Conservation (phyloP, 2,329 filamentous ascomycete species). For the Penicillium sp. region DNA sequence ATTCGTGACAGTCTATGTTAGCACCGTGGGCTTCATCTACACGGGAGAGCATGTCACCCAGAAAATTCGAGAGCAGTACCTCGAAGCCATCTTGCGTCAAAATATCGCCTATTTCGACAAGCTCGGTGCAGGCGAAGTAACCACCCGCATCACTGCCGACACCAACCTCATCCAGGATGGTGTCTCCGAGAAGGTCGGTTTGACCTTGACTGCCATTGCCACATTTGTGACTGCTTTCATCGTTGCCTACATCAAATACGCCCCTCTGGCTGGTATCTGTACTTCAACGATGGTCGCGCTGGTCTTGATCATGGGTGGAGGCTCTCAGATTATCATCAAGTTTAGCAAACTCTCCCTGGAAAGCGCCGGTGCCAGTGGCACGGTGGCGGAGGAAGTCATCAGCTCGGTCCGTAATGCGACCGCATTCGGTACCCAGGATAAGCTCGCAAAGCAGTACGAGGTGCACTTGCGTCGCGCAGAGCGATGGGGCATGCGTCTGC, state of each 20-base stretch:
- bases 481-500: conserved; percentile 72
- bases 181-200: conserved; percentile 82
- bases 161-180: conserved; percentile 92
- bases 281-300: conserved; percentile 78
- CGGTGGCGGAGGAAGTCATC: conserved; percentile 89
- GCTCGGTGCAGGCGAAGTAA: conserved; percentile 87
- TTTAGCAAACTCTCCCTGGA: conserved; percentile 75
- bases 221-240: conserved; percentile 87
- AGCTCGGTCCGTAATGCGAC: conserved; percentile 89
- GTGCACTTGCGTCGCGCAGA: conserved; percentile 70
- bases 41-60: conserved; percentile 75
- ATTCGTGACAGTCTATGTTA: conserved; percentile 73
- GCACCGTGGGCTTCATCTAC: conserved; percentile 87
- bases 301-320: conserved; percentile 70
- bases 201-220: conserved; percentile 72
- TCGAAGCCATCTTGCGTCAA: conserved; percentile 78
- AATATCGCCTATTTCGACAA: conserved; percentile 95
- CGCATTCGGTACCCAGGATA: conserved; percentile 90
- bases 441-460: conserved; percentile 85
- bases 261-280: conserved; percentile 89
- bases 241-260: conserved; percentile 86
- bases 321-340: conserved; percentile 73
- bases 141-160: conserved; percentile 89
- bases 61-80: conserved; percentile 78
- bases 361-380: conserved; percentile 80